Evolutionary conservation across 2,329 filamentous ascomycete species (phyloP).

Genomic region (Trichoderma sp.): DNA sequence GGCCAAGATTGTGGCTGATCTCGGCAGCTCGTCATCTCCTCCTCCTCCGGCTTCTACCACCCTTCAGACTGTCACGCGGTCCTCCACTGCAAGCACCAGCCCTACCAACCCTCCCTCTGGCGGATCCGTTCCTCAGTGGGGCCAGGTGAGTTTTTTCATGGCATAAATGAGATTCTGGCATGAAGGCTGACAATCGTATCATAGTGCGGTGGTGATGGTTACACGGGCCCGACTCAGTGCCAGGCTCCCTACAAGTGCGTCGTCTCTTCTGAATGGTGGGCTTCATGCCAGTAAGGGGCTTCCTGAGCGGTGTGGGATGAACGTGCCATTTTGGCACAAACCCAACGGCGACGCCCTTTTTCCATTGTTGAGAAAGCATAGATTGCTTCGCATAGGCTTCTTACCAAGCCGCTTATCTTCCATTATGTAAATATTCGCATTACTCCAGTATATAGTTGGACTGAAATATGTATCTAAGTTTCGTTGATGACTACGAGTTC

Average conservation of each 20-base stretch:
- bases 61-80: conserved; percentile 3
- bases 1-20: conserved; percentile 44
- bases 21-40: conserved; percentile 31
- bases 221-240: conserved; percentile 33
- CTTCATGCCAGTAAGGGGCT: conserved; percentile 30
- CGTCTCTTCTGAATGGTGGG: conserved; percentile 31
- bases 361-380: not conserved
- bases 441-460: conserved; percentile 13
- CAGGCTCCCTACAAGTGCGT: conserved; percentile 33
- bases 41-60: conserved; percentile 16
- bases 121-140: conserved; percentile 32
- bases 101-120: conserved; percentile 16
- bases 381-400: not conserved
- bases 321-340: too few species aligned
- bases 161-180: too few species aligned
- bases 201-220: conserved; percentile 33
- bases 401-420: not conserved
- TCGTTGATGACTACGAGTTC: not conserved
- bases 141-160: conserved; percentile 23
- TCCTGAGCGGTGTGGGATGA: too few species aligned
- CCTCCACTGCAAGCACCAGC: conserved; percentile 6
- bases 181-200: too few species aligned
- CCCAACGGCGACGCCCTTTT: not conserved
- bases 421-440: conserved; percentile 1
- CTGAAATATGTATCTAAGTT: not conserved